Evolutionary conservation across 768 basidiomycete species (phyloP), one percentile per base, ranked within the genome.

Genomic region (Neoboletus subvelutipes): DNA sequence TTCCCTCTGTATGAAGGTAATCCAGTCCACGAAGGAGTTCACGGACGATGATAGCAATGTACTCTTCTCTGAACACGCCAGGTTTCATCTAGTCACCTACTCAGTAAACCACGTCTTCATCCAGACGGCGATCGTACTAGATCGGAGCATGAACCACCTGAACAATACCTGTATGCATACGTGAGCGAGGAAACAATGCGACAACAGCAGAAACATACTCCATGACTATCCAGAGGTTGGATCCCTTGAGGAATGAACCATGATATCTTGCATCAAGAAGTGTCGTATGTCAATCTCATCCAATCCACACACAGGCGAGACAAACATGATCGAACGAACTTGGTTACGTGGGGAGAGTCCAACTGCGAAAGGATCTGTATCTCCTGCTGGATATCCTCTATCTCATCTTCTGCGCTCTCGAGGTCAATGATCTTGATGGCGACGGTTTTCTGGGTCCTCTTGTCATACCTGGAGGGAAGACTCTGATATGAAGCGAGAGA

Each of bases 341-440:
- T 96, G 62, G 96, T 98, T 54, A 98, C 96, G 76, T 91, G 89
- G 28, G 92, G 88, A 26, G 94, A 98, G 74, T 98, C 96, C 63
- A 99, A 75, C 70, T 98, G 95, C 8, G 92, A 94, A 15, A 99
- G 83, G 60, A 99, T 98, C 73, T 97, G 93, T 54, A 99, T 98
- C 74, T 99, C 97, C 72, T 97, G 93, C 67, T 98, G 94, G 57
- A 99, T 98, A 76, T 98, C 97, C 72, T 98, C 97, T 69, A 98
- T 98, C 78, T 99, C 97, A 70, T 99, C 97, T 74, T 98, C 97
- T 50, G 97, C 97, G 69, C 92, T 94, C 75, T 99, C 97, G 33
- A 99, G 84, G 78, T 98, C 95, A 71, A 99, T 98, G 65, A 98
- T 96, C 86, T 95, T 99, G 80, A 99, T 98, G 45, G 97, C 97